Evolutionary conservation across 768 basidiomycete species (phyloP), one percentile per base, ranked within the genome.

Genomic region (Porpolomopsis calyptriformis): DNA sequence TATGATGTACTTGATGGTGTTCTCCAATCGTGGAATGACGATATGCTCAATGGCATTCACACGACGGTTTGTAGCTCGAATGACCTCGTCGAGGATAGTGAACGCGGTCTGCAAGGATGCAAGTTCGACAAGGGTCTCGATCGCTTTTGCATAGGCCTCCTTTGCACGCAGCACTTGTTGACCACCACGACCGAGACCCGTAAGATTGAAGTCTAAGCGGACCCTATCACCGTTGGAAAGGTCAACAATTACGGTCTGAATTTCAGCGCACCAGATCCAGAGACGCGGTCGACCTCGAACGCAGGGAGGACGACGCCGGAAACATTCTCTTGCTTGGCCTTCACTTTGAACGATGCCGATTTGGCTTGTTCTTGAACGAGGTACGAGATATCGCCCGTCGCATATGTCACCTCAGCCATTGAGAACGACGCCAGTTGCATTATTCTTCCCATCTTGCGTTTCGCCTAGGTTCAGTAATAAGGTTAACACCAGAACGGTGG

Each of bases 381-480:
- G 66, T 98, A 99, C 38, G 89, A 80, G 58, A 99, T 98, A 60
- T 98, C 96, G 53, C 89, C 89, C 7, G 96, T 94, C 26, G 93
- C 81, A 67, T 98, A 99, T 16, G 93, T 94, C 53, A 99, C 96
- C 64, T 98, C 94, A 0, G 96, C 96, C 69, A 98, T 84, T 35
- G 93, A 96, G 73, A 99, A 96, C 34, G 96, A 98, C 20, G 96
- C 96, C 42, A 98, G 74, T 63, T 99, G 96, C 82, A 99, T 96
- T 20, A 98, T 93, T 49, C 88, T 76, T 24, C 96, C 96, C 96
- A 98, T 99, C 69, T 97, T 93, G 49, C 92, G 79, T 64, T 99
- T 99, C 8, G 96, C 94, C 93, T 98, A 34, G 48, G 16, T 22
- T 16, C 16, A 52, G 50, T 50, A 4, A 46, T 54, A 61, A 43